Evolutionary conservation across 176 grass and related monocot genomes (phyloP), one percentile per base, ranked within the genome.

Genomic region (Themeda triandra): DNA sequence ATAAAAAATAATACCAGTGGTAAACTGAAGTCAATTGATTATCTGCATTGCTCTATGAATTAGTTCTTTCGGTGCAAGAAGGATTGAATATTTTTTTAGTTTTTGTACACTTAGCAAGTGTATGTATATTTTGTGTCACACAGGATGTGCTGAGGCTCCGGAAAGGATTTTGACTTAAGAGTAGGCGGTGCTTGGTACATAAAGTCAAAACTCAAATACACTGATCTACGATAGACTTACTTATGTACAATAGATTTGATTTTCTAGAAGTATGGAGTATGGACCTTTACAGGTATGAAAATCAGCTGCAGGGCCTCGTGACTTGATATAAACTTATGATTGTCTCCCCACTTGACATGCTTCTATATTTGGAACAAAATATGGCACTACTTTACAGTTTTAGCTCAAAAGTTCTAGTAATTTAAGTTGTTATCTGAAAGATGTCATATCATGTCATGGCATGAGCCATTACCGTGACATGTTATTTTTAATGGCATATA

Each of bases 331-430:
- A 40, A 86, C 41, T 41, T 31, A 63, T 69, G 31, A 41, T 82
- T 86, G 23, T 86, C 75, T 44, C 79, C 75, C 62, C 58, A 53
- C 56, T 71, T 59, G 58, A 49, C 44, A 53, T 44, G 44, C 33
- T 76, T 88, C 68, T 88, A 62, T 69, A 76, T 60, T 66, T 68
- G 65, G 14, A 67, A 68, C 36, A 85, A 54, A 45, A 75, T 51
- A 63, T 14, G 27, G 14, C 9, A 62, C 72, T 60, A 56, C 72
- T 71, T 83, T 73, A 66, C 31, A 66, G 15, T 25, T 73, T 83
- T 66, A 65, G 25, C 41, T 83, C 17, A 77, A 76, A 39, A 27
- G 10, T n/a, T 13, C 5, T 86, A 24, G 9, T n/a, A 9, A 8
- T 86, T 6, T 71, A 82, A 24, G 13, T 53, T 71, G 3, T 54